These are phyloP conservation scores for Curvularia sp. DNA, from an alignment of 2,329 filamentous ascomycete genomes.

Conservation along the genomic window DNA sequence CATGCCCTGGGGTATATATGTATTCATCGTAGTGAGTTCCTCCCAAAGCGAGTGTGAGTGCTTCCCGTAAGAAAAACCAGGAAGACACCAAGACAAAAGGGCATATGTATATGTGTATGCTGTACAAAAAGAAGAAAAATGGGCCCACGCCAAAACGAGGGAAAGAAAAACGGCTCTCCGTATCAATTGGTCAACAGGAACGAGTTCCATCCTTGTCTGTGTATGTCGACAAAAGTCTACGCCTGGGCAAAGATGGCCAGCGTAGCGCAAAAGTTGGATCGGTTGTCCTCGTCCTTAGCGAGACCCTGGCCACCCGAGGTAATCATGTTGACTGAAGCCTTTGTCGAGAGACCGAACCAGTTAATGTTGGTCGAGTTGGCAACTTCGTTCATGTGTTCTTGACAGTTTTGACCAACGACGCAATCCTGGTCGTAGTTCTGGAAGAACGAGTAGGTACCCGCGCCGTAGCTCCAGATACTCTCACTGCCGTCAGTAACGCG, in stretches of 20 bases:
- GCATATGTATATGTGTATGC: constrained; percentile 33
- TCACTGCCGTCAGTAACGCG: constrained; percentile 50
- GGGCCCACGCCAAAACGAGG: constrained; percentile 12
- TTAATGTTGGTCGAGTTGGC: constrained; percentile 54
- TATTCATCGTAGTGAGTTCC: constrained; percentile 16
- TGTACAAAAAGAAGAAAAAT: constrained; percentile 18
- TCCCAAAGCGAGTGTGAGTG: constrained; percentile 24
- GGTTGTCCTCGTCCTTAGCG: constrained; percentile 55
- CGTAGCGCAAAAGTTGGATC: constrained; percentile 59
- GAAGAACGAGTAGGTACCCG: constrained; percentile 67
- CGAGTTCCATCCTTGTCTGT: background rate
- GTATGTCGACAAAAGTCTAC: constrained; percentile 8
- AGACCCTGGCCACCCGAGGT: constrained; percentile 48
- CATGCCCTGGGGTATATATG: constrained; percentile 25
- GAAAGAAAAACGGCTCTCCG: constrained; percentile 24
- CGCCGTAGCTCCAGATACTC: constrained; percentile 56
- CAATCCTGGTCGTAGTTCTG: constrained; percentile 63
- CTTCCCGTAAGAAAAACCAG: constrained; percentile 13
- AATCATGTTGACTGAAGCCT: constrained; percentile 60
- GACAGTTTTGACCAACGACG: constrained; percentile 57
- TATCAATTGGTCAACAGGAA: background rate
- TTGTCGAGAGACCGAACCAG: constrained; percentile 58
- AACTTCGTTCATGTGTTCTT: constrained; percentile 59
- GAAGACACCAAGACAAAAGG: constrained; percentile 15
- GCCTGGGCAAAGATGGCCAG: constrained; percentile 50